Base-by-base conservation (phyloP, 2,329 filamentous ascomycete species). In the Diaporthe sp. region DNA sequence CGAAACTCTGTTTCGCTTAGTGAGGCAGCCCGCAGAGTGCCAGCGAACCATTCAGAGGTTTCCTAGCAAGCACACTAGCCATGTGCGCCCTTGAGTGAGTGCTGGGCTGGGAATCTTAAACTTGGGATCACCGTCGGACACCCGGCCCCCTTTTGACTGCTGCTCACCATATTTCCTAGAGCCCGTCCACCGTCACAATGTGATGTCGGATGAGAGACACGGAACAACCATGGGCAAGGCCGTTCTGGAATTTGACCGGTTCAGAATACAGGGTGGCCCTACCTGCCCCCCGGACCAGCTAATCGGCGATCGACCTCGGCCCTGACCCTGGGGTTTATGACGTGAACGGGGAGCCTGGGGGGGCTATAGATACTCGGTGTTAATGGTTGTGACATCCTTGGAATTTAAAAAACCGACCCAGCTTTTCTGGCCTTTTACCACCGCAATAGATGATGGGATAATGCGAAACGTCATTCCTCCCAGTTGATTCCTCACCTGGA, bases 1-100 rank as follows among this genome's bases (percentile, higher is more conserved):
- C 49, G 34, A 70, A 70, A 55, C 65, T 68, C 62, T 70, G 65
- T 70, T 70, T 53, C 34, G 49, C 65, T 22, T 42, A 51, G 46
- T 53, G 46, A 70, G 65, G 46, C 15, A 70, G 49, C 44, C 65
- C 22, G 31, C 31, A 46, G 7, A 19, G 9, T n/a, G 25, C 31
- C 13, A 39, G 25, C 12, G 46, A 51, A 9, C 46, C 8, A 68
- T 68, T 17, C 62, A 25, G n/a, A 37, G 62, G 28, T 22, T 39
- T 5, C 13, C 7, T 3, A n/a, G 4, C 65, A 22, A 37, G 28
- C 22, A 28, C 22, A 6, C 49, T 70, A 55, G 65, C 65, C 46
- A 39, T 39, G 13, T 53, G 65, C n/a, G 34, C 7, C 31, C 22
- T 51, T 39, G 46, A n/a, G 49, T 7, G 31, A 67, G 28, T 5